A percentile compares a stretch with the other conserved stretches of the same genome.
Evolutionary conservation across 345 rosid species (phyloP).

Genomic region (Triadica sebifera): DNA sequence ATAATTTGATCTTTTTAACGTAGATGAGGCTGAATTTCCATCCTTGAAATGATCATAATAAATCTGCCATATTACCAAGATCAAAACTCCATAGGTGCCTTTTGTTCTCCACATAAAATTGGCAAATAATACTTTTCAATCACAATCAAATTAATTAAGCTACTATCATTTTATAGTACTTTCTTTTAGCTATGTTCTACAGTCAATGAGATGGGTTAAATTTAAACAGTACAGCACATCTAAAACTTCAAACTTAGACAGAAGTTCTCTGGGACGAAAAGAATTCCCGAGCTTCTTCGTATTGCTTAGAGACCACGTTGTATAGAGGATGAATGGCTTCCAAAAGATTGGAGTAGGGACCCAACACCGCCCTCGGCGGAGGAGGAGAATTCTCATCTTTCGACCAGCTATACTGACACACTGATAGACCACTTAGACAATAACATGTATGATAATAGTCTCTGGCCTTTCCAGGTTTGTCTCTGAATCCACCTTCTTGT

Average conservation of each 20-base stretch:
- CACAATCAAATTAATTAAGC: neutral
- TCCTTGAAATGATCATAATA: too few relatives aligned
- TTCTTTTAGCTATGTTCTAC: too few relatives aligned
- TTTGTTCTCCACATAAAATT: too few relatives aligned
- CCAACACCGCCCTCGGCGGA: constrained; percentile 51
- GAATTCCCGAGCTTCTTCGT: constrained; percentile 65
- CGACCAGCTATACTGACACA: constrained; percentile 63
- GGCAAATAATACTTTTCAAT: neutral
- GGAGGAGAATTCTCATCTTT: constrained; percentile 58
- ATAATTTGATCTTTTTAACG: too few relatives aligned
- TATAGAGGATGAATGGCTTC: constrained; percentile 76
- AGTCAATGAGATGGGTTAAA: neutral
- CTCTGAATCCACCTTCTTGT: constrained; percentile 74
- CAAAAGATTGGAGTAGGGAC: constrained; percentile 68
- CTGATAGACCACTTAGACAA: constrained; percentile 83
- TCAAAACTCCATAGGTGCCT: too few relatives aligned
- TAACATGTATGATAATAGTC: constrained; percentile 95
- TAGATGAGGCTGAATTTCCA: too few relatives aligned
- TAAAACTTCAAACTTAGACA: neutral
- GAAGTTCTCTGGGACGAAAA: constrained; percentile 22
- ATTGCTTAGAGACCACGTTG: constrained; percentile 65
- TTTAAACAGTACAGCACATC: neutral
- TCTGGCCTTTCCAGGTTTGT: constrained; percentile 71
- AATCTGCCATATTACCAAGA: too few relatives aligned
- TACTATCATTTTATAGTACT: too few relatives aligned